A percentile compares a stretch with the other conserved stretches of the same genome.
phyloP scores from a whole-genome alignment of 495 filamentous ascomycete species.

The Neurospora sp. region DNA sequence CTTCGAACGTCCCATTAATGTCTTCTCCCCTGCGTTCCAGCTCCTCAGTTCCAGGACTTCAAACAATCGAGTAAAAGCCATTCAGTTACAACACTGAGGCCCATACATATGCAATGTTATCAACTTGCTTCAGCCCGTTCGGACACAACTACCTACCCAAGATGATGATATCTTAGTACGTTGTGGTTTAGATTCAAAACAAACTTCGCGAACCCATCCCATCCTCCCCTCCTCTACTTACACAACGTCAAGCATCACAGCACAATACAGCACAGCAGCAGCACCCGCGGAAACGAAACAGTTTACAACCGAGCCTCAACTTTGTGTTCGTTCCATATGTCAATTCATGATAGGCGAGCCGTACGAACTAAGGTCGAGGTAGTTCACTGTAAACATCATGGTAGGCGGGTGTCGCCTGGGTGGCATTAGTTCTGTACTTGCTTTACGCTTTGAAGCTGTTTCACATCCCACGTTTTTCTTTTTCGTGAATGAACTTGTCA shows the following conservation, averaged over 20 bases:
- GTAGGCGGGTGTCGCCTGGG: no score
- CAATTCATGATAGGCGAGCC: not conserved
- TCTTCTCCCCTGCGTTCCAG: not conserved
- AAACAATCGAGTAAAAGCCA: not conserved
- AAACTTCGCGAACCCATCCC: not conserved
- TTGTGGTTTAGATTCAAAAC: not conserved
- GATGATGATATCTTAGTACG: not conserved
- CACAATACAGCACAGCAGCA: not conserved
- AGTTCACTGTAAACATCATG: no score
- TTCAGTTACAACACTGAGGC: not conserved
- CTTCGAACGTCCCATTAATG: not conserved
- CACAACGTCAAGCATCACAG: not conserved
- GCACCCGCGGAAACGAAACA: not conserved
- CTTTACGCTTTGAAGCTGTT: no score
- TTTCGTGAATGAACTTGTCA: no score
- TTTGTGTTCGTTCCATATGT: not conserved
- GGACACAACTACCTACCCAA: not conserved
- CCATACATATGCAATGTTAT: not conserved
- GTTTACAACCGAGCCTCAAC: not conserved
- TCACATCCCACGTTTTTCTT: no score
- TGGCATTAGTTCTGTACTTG: no score
- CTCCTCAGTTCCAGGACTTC: not conserved
- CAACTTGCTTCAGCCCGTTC: no score
- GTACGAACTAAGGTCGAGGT: not conserved
- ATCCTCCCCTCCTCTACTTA: not conserved